A percentile compares a stretch with the other conserved stretches of the same genome.
Conservation (phyloP, 1,284 basidiomycete genomes). For the Apiotrichum domesticum region DNA sequence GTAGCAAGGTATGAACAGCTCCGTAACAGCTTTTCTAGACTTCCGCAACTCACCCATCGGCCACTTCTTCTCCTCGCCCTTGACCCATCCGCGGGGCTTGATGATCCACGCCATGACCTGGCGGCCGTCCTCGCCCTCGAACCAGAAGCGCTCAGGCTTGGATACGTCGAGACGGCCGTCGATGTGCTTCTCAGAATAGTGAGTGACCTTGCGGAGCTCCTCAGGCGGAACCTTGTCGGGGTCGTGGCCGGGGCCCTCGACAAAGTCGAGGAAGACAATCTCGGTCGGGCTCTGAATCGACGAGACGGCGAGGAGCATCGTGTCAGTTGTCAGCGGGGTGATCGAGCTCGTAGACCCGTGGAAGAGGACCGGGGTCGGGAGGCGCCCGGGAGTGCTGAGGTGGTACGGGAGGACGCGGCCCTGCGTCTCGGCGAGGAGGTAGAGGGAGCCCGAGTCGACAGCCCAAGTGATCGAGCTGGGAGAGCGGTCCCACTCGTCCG, state of each 20-base stretch:
- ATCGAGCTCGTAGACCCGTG: constrained; percentile 26
- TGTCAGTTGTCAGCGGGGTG: neutral
- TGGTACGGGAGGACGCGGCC: constrained; percentile 51
- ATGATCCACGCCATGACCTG: constrained; percentile 75
- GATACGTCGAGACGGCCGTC: constrained; percentile 55
- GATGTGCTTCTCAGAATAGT: constrained; percentile 37
- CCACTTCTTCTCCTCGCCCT: constrained; percentile 58
- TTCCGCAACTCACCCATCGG: constrained; percentile 48
- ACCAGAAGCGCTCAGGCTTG: constrained; percentile 73
- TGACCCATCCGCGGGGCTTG: constrained; percentile 65
- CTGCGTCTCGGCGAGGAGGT: constrained; percentile 66
- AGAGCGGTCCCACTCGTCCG: constrained; percentile 76
- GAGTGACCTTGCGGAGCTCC: constrained; percentile 60
- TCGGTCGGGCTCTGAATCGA: constrained; percentile 17
- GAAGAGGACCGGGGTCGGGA: constrained; percentile 39
- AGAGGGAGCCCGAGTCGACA: constrained; percentile 62
- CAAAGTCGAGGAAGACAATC: constrained; percentile 18
- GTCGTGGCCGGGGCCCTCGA: constrained; percentile 37
- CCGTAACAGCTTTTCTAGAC: too few relatives aligned
- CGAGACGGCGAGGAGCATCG: too few relatives aligned
- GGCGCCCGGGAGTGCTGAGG: constrained; percentile 27
- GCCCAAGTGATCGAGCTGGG: constrained; percentile 65
- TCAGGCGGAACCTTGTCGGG: constrained; percentile 38
- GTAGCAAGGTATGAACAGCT: too few relatives aligned
- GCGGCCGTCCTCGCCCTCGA: constrained; percentile 64